phyloP scores from a whole-genome alignment of 73 alveolate species.

The Effrenium voratum region DNA sequence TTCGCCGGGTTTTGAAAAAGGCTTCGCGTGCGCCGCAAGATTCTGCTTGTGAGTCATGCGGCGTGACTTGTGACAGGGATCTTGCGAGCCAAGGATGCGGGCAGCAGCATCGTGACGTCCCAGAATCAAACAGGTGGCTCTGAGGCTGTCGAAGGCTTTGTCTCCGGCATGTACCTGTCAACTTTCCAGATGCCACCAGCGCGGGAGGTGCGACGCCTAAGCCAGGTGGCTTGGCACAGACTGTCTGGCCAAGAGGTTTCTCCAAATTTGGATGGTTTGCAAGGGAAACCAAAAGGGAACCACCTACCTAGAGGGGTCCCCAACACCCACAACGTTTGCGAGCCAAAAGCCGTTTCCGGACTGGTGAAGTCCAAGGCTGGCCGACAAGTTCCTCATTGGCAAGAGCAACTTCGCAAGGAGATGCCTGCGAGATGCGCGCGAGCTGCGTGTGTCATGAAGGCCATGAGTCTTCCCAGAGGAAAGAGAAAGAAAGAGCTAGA shows the following conservation, averaged over 20 bases:
- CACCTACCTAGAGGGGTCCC: too few species aligned
- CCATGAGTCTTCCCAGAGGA: too few species aligned
- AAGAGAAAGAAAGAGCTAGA: too few species aligned
- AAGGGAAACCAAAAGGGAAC: too few species aligned
- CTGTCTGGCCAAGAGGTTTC: background rate
- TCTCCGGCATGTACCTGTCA: conserved; percentile 33
- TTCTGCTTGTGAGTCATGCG: background rate
- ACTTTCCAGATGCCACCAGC: conserved; percentile 57
- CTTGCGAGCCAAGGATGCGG: conserved; percentile 12
- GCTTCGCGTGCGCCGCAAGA: background rate
- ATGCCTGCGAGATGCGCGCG: too few species aligned
- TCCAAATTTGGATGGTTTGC: too few species aligned
- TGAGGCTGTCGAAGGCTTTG: conserved; percentile 5
- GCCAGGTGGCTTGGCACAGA: background rate
- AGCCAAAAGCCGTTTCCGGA: background rate
- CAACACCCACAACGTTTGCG: too few species aligned
- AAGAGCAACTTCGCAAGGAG: too few species aligned
- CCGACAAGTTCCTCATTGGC: too few species aligned
- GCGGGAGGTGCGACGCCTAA: conserved; percentile 53
- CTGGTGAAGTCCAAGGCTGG: background rate
- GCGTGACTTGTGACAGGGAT: background rate
- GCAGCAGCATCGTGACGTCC: conserved; percentile 36
- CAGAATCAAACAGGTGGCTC: conserved; percentile 44
- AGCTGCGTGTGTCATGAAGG: too few species aligned
- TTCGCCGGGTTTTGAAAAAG: too few species aligned